Evolutionary conservation across 192 early-diverging fungal genomes (phyloP).

Genomic region (Coemansia sp.): DNA sequence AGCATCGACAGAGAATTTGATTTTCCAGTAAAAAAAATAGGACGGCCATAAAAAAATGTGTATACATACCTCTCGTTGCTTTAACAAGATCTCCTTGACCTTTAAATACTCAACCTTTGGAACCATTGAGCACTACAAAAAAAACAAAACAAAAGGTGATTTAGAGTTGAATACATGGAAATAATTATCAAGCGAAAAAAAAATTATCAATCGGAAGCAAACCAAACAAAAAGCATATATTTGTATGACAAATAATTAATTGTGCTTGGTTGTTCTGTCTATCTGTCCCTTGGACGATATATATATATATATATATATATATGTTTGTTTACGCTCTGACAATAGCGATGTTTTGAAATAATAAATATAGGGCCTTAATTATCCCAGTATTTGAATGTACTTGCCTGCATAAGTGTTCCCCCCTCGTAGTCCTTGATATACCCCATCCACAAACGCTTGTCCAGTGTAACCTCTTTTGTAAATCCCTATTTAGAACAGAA

Average conservation of each 20-base stretch:
- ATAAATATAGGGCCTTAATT: no score
- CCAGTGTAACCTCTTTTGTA: slow-evolving; percentile 94
- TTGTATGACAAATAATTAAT: background rate
- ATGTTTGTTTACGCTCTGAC: no score
- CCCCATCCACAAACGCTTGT: slow-evolving; percentile 91
- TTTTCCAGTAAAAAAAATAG: background rate
- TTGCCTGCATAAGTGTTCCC: slow-evolving; percentile 89
- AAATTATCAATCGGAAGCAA: background rate
- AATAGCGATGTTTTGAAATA: no score
- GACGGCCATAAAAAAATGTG: slow-evolving; percentile 6
- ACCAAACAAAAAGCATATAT: background rate
- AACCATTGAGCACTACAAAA: slow-evolving; percentile 80
- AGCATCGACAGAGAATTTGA: background rate
- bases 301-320: background rate
- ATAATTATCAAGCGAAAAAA: background rate
- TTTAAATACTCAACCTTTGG: slow-evolving; percentile 86
- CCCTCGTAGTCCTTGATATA: slow-evolving; percentile 99
- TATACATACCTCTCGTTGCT: slow-evolving; percentile 64
- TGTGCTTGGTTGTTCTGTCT: no score
- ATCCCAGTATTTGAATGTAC: background rate
- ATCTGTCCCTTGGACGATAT: background rate
- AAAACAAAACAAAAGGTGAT: background rate
- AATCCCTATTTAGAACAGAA: slow-evolving; percentile 67
- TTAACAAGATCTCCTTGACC: slow-evolving; percentile 69
- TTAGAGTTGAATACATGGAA: slow-evolving; percentile 4